Base-by-base conservation (phyloP, 257 asterid species). In the Perilla frutescens region DNA sequence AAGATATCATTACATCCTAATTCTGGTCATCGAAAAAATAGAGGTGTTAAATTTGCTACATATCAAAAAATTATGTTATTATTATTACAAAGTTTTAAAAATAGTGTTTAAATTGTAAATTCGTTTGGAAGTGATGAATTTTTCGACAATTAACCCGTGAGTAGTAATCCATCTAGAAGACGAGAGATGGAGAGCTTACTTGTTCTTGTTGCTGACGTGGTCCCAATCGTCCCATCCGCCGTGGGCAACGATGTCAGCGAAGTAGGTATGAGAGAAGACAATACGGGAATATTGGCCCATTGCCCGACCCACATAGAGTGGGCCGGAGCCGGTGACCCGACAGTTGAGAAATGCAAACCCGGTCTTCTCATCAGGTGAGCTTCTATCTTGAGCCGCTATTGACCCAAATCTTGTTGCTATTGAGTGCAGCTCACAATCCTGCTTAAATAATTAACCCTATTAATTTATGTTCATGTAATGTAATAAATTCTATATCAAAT, bases 161-260 rank as follows among this genome's bases (percentile, higher is more conserved):
- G 5, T 40, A 20, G 26, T 20, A 20, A 20, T 0, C 26, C 26
- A 20, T 20, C 26, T 20, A 20, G 26, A 20, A 20, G 26, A 20
- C 26, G 26, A 20, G 26, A 20, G 26, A 20, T 40, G 44, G 44
- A 40, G 48, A 14, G 14, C 80, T 64, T 76, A 92, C 96, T 87
- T 88, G 85, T 81, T 92, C 81, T 90, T 92, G 86, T 84, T 88
- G 89, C 85, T 90, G 66, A 67, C 76, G 60, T 88, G 96, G 80
- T 86, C 94, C 96, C 96, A 88, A n/a, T 90, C 94, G 77, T 92
- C 98, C 98, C 98, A 90, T 0, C 98, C 98, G 1, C 94, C 96
- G n/a, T 68, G 96, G n/a, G 96, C 94, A 0, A 92, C 92, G 44
- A 92, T 56, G 76, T 90, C 80, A 61, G 81, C 96, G 55, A 92